phyloP scores from a whole-genome alignment of 768 basidiomycete species.

The Boletus sp. region DNA sequence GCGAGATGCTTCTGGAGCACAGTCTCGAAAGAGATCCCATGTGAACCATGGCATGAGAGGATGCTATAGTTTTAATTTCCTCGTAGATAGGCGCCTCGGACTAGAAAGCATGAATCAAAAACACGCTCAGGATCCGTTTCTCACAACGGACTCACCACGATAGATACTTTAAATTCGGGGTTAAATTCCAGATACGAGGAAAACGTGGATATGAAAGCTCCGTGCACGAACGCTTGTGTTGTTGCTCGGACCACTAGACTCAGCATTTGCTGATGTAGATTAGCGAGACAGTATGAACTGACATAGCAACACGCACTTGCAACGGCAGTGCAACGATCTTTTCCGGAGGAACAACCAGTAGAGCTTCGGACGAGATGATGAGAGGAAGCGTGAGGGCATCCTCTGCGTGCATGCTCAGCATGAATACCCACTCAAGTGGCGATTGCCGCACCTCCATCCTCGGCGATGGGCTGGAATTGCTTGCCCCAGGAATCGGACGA shows the following conservation, averaged over 20 bases:
- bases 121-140: neutral
- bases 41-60: slow-evolving; percentile 37
- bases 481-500: slow-evolving; percentile 55
- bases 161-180: slow-evolving; percentile 19
- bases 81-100: slow-evolving; percentile 34
- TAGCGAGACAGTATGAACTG: slow-evolving; percentile 15
- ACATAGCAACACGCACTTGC: slow-evolving; percentile 35
- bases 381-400: slow-evolving; percentile 45
- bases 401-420: slow-evolving; percentile 28
- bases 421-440: neutral
- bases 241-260: slow-evolving; percentile 45
- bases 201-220: slow-evolving; percentile 50
- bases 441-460: slow-evolving; percentile 38
- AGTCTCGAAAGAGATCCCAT: slow-evolving; percentile 43
- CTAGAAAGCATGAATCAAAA: slow-evolving; percentile 21
- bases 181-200: slow-evolving; percentile 33
- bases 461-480: slow-evolving; percentile 59
- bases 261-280: slow-evolving; percentile 24
- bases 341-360: slow-evolving; percentile 51
- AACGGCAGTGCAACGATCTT: slow-evolving; percentile 65
- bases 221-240: slow-evolving; percentile 53
- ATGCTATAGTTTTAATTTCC: slow-evolving; percentile 33
- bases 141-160: slow-evolving; percentile 9
- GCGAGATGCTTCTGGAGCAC: slow-evolving; percentile 33
- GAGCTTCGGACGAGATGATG: slow-evolving; percentile 59